Conservation (phyloP, 371 early-diverging fungal species). For the Syncephalastrum racemosum region DNA sequence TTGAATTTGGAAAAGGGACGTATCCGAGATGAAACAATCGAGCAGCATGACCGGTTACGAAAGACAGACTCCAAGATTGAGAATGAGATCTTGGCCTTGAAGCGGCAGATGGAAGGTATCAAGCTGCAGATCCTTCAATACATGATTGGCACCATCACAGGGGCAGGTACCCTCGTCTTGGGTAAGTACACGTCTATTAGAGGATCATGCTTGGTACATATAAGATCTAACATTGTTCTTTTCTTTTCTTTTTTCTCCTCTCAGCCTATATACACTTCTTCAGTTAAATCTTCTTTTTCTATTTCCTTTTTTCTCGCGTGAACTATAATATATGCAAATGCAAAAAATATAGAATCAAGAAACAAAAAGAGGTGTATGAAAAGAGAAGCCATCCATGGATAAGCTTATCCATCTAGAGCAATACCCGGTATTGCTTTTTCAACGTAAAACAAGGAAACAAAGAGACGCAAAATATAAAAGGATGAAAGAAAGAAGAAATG, state of each 20-base stretch:
- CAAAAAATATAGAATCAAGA: too few relatives aligned
- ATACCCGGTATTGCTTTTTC: too few relatives aligned
- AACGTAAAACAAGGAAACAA: too few relatives aligned
- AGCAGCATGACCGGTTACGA: conserved; percentile 80
- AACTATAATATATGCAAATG: conserved; percentile 2
- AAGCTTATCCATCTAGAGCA: too few relatives aligned
- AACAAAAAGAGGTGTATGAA: too few relatives aligned
- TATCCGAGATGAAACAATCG: conserved; percentile 81
- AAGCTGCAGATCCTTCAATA: conserved; percentile 84
- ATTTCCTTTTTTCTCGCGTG: neutral
- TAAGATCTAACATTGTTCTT: too few relatives aligned
- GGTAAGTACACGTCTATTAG: conserved; percentile 33
- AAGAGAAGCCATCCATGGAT: too few relatives aligned
- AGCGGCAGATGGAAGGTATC: conserved; percentile 89
- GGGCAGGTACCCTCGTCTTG: conserved; percentile 76
- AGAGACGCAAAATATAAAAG: too few relatives aligned
- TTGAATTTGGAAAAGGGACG: conserved; percentile 90
- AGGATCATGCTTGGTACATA: too few relatives aligned
- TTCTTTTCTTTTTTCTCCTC: too few relatives aligned
- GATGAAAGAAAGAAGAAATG: too few relatives aligned
- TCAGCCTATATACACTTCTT: conserved; percentile 20
- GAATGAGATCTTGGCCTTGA: conserved; percentile 77
- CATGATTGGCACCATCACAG: conserved; percentile 85
- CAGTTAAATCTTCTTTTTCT: conserved; percentile 2
- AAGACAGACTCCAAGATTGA: conserved; percentile 89